A percentile compares a stretch with the other conserved stretches of the same genome.
phyloP scores from a whole-genome alignment of 2,329 filamentous ascomycete species.

The Colletotrichum acutatum region DNA sequence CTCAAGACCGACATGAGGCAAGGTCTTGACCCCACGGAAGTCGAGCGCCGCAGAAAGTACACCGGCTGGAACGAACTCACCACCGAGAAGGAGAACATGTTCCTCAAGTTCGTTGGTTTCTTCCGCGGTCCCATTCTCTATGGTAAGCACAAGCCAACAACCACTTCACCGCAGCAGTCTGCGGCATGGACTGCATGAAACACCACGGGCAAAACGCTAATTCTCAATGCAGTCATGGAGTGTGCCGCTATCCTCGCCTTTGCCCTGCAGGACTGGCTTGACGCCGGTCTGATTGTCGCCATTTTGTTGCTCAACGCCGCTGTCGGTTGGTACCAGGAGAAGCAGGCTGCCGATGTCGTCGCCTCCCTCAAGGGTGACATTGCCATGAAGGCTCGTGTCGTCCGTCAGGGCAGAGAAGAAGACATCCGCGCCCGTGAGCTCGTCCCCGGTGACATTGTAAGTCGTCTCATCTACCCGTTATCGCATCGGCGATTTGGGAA shows the following conservation, averaged over 20 bases:
- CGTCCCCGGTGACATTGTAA: slow-evolving; percentile 80
- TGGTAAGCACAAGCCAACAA: slow-evolving; percentile 61
- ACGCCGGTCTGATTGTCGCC: slow-evolving; percentile 78
- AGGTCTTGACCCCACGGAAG: slow-evolving; percentile 69
- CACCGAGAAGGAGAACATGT: slow-evolving; percentile 80
- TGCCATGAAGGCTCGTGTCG: slow-evolving; percentile 76
- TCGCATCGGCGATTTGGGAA: not conserved
- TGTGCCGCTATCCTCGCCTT: slow-evolving; percentile 78
- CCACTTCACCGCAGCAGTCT: not conserved
- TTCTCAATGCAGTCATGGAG: slow-evolving; percentile 70
- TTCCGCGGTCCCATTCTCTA: slow-evolving; percentile 83
- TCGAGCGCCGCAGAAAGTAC: slow-evolving; percentile 73
- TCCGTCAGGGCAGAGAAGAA: slow-evolving; percentile 74
- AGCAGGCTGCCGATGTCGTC: slow-evolving; percentile 82
- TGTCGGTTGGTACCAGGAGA: slow-evolving; percentile 85
- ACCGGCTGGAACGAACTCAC: slow-evolving; percentile 78
- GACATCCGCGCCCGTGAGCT: slow-evolving; percentile 80
- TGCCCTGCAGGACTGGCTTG: slow-evolving; percentile 80
- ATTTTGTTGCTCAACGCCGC: slow-evolving; percentile 80
- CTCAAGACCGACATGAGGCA: slow-evolving; percentile 73
- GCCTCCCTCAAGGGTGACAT: slow-evolving; percentile 82
- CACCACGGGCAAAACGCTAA: slow-evolving; percentile 28
- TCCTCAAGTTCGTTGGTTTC: slow-evolving; percentile 79
- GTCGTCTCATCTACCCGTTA: slow-evolving; percentile 41
- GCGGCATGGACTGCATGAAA: slow-evolving; percentile 30